Conservation (phyloP, 768 basidiomycete genomes). For the Tephrocybe sp. region DNA sequence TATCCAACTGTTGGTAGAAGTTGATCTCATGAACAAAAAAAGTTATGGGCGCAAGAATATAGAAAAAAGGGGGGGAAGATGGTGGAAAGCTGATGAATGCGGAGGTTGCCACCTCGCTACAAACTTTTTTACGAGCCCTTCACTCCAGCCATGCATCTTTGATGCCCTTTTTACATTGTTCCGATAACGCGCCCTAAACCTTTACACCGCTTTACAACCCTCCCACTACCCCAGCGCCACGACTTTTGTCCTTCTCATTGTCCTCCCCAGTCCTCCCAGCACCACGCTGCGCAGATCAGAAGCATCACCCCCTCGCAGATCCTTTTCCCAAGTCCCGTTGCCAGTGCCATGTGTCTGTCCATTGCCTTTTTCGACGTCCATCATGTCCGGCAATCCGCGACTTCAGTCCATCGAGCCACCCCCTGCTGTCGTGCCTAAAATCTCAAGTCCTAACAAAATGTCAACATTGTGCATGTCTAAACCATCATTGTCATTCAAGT, state of each 20-base stretch:
- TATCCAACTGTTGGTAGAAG: slow-evolving; percentile 36
- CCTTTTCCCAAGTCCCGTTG: background rate
- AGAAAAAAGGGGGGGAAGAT: background rate
- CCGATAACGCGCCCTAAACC: slow-evolving; percentile 7
- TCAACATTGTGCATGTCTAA: no score
- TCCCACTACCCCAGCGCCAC: background rate
- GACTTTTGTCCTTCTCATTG: background rate
- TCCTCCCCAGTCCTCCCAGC: background rate
- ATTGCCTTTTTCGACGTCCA: slow-evolving; percentile 8
- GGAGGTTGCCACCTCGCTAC: slow-evolving; percentile 1
- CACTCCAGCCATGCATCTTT: slow-evolving; percentile 12
- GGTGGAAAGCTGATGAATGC: background rate
- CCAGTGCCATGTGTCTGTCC: slow-evolving; percentile 6
- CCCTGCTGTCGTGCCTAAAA: no score
- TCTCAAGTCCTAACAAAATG: no score
- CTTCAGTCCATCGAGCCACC: background rate
- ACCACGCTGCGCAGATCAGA: slow-evolving; percentile 14
- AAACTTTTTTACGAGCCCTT: slow-evolving; percentile 8
- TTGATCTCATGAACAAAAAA: slow-evolving; percentile 39
- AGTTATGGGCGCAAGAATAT: slow-evolving; percentile 6
- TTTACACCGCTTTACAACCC: background rate
- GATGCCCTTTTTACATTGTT: slow-evolving; percentile 17
- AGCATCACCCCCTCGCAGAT: slow-evolving; percentile 4
- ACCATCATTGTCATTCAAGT: no score
- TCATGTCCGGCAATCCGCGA: slow-evolving; percentile 10